Evolutionary conservation across 495 filamentous ascomycete genomes (phyloP).

Genomic region (Neurospora tetrasperma): DNA sequence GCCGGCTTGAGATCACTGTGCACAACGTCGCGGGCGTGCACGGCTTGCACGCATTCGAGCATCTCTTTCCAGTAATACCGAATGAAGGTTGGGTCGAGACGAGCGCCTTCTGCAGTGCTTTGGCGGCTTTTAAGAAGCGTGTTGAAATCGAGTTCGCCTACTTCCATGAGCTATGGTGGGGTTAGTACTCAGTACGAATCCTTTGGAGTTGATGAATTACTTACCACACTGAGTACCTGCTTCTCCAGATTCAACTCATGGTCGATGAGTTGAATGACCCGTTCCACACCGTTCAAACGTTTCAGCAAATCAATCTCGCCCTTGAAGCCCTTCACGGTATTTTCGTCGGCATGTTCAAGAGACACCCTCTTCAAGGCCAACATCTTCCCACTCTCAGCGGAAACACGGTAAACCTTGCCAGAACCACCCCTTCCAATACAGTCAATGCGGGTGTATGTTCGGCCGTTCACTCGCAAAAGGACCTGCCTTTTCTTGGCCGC

Average conservation of each 20-base stretch:
- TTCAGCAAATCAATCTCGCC: constrained; percentile 91
- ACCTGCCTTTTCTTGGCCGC: constrained; percentile 64
- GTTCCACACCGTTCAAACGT: constrained; percentile 69
- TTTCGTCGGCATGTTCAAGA: constrained; percentile 78
- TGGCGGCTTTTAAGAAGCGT: constrained; percentile 64
- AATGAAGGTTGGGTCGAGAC: constrained; percentile 81
- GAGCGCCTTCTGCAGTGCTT: constrained; percentile 59
- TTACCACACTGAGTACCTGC: constrained; percentile 70
- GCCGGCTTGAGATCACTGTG: constrained; percentile 95
- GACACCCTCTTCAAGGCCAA: constrained; percentile 90
- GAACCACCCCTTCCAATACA: constrained; percentile 87
- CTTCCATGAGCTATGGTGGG: constrained; percentile 71
- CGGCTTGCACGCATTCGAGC: constrained; percentile 86
- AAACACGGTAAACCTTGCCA: constrained; percentile 88
- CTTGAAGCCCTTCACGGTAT: constrained; percentile 78
- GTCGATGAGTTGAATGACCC: constrained; percentile 83
- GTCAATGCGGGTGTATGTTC: constrained; percentile 78
- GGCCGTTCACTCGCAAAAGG: constrained; percentile 79
- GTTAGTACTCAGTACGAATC: constrained; percentile 4
- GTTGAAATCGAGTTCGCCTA: constrained; percentile 90
- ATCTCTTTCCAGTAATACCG: constrained; percentile 98
- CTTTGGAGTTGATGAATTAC: constrained; percentile 14
- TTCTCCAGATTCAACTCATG: constrained; percentile 88
- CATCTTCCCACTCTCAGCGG: constrained; percentile 91
- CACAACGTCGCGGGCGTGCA: constrained; percentile 82